Conservation (phyloP, 192 early-diverging fungal species). For the Backusella mclennaniae region DNA sequence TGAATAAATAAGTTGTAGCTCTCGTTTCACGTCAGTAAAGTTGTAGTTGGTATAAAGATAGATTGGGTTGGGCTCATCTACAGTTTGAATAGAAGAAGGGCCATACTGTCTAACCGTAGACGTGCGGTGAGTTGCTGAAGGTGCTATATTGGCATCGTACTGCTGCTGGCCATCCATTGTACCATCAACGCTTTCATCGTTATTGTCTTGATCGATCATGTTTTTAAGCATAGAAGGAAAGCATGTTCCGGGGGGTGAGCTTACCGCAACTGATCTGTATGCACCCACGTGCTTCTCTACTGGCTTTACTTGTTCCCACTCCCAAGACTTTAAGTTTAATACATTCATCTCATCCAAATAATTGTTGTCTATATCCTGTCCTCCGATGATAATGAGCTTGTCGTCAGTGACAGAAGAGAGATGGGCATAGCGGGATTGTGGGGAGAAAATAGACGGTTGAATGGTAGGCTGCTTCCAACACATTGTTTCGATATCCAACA, state of each 20-base stretch:
- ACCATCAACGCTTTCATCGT: background rate
- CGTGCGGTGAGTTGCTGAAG: background rate
- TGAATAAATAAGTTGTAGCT: conserved; percentile 67
- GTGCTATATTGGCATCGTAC: background rate
- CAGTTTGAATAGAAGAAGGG: conserved; percentile 13
- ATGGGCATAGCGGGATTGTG: conserved; percentile 74
- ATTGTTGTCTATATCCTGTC: conserved; percentile 73
- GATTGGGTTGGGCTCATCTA: conserved; percentile 57
- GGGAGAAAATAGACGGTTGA: conserved; percentile 44
- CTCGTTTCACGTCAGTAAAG: conserved; percentile 74
- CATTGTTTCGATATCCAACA: conserved; percentile 66
- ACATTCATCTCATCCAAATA: conserved; percentile 81
- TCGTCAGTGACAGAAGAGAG: conserved; percentile 66
- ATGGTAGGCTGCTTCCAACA: conserved; percentile 59
- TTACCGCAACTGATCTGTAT: conserved; percentile 75
- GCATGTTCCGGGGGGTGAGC: conserved; percentile 36
- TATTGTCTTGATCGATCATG: background rate
- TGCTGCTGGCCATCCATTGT: background rate
- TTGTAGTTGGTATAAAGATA: conserved; percentile 85
- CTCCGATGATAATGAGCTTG: conserved; percentile 67
- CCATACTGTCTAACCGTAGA: conserved; percentile 19
- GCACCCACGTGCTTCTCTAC: conserved; percentile 76
- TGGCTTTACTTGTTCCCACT: conserved; percentile 64
- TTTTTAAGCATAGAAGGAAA: conserved; percentile 13
- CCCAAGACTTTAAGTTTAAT: conserved; percentile 64